Conservation (phyloP, 2,329 filamentous ascomycete genomes). For the Sporothrix variecibatus region DNA sequence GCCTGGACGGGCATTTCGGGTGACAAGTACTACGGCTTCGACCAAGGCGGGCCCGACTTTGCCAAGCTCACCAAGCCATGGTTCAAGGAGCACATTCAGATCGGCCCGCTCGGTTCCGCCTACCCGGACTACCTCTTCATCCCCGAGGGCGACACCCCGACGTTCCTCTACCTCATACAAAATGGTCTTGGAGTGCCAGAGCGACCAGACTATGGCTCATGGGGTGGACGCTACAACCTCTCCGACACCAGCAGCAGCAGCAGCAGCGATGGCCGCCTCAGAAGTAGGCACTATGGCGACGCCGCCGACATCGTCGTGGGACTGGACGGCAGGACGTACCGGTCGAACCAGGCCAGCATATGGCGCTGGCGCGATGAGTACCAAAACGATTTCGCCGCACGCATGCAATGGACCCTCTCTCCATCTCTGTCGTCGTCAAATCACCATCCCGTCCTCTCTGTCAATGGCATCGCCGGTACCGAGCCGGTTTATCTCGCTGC, state of each 20-base stretch:
- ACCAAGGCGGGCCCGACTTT: constrained; percentile 49
- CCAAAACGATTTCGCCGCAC: background rate
- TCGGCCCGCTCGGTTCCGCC: constrained; percentile 45
- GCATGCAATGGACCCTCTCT: background rate
- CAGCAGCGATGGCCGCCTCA: too few relatives aligned
- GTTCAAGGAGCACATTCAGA: constrained; percentile 56
- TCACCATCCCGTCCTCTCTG: background rate
- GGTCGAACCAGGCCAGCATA: background rate
- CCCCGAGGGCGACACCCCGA: constrained; percentile 55
- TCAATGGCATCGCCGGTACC: background rate
- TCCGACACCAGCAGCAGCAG: background rate
- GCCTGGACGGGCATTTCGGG: constrained; percentile 56
- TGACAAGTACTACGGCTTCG: constrained; percentile 36
- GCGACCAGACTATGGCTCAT: background rate
- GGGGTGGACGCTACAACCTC: background rate
- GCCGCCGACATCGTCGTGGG: background rate
- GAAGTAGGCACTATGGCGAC: background rate
- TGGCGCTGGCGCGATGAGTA: background rate
- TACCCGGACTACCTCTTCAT: constrained; percentile 53
- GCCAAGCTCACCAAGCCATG: constrained; percentile 52
- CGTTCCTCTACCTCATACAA: constrained; percentile 52
- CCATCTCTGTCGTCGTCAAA: background rate
- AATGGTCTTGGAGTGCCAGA: constrained; percentile 44
- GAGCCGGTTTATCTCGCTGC: background rate
- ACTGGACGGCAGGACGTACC: background rate